phyloP scores from a whole-genome alignment of 2,329 filamentous ascomycete genomes.

The Venturia pyrina region DNA sequence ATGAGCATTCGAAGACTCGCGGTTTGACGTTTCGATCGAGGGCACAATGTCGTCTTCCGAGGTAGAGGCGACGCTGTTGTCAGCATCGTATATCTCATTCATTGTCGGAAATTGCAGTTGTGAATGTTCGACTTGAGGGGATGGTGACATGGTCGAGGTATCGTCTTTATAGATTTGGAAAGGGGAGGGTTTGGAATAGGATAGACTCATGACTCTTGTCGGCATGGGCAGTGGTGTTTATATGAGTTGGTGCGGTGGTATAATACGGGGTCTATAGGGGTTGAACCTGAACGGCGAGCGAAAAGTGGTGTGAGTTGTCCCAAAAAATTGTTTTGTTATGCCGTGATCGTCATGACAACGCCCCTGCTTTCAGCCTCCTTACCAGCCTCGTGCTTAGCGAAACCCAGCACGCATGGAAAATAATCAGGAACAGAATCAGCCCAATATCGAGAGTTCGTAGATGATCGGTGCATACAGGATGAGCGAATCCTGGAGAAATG shows the following conservation, averaged over 20 bases:
- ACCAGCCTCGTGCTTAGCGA: neutral
- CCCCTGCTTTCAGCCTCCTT: neutral
- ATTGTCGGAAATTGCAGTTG: neutral
- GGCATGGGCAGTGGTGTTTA: neutral
- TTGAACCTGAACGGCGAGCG: neutral
- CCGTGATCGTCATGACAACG: neutral
- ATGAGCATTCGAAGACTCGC: neutral
- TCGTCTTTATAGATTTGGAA: constrained; percentile 6
- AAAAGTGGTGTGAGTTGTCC: neutral
- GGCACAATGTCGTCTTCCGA: neutral
- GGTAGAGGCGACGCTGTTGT: neutral
- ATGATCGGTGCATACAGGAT: too few species aligned
- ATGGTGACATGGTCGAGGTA: neutral
- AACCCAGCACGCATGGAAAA: too few species aligned
- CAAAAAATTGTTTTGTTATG: neutral
- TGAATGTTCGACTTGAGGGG: neutral
- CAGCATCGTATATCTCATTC: neutral
- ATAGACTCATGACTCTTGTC: neutral
- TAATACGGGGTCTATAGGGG: neutral
- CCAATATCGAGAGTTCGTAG: too few species aligned
- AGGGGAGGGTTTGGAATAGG: neutral
- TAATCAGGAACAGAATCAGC: too few species aligned
- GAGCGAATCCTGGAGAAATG: too few species aligned
- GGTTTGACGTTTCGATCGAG: neutral
- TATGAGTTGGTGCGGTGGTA: neutral